A percentile compares a stretch with the other conserved stretches of the same genome.
phyloP scores from a whole-genome alignment of 805 yeast genomes.

The Sugiyamaella floridensis region DNA sequence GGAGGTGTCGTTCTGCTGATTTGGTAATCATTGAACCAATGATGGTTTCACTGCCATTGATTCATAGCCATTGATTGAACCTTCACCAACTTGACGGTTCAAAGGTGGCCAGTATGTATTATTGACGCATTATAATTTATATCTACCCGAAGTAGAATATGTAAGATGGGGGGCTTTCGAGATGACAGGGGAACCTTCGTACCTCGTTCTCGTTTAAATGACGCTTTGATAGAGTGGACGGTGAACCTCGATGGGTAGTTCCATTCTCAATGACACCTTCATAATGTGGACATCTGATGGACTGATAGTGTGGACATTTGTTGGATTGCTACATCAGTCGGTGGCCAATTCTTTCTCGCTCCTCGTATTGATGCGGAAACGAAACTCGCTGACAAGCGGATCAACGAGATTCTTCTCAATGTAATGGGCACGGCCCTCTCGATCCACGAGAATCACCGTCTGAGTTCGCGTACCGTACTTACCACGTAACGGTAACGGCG shows the following conservation, averaged over 20 bases:
- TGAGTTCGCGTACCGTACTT: slow-evolving; percentile 87
- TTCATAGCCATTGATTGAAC: no score
- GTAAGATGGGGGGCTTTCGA: no score
- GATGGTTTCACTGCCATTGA: neutral
- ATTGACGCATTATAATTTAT: neutral
- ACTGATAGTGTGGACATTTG: no score
- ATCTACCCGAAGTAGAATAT: neutral
- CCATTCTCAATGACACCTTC: no score
- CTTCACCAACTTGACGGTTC: neutral
- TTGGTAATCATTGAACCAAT: no score
- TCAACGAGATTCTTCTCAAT: slow-evolving; percentile 54
- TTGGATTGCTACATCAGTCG: no score
- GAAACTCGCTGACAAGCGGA: slow-evolving; percentile 11
- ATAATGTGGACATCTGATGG: no score
- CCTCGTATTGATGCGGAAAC: neutral
- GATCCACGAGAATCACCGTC: slow-evolving; percentile 59
- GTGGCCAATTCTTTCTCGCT: no score
- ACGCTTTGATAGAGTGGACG: no score
- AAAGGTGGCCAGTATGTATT: neutral
- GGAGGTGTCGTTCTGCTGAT: neutral
- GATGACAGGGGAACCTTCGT: no score
- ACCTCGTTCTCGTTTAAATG: no score
- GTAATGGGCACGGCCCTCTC: slow-evolving; percentile 46
- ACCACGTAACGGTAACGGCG: slow-evolving; percentile 42
- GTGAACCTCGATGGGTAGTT: no score